Base-by-base conservation (phyloP, 106 monocot species). In the Vanilla planifolia region DNA sequence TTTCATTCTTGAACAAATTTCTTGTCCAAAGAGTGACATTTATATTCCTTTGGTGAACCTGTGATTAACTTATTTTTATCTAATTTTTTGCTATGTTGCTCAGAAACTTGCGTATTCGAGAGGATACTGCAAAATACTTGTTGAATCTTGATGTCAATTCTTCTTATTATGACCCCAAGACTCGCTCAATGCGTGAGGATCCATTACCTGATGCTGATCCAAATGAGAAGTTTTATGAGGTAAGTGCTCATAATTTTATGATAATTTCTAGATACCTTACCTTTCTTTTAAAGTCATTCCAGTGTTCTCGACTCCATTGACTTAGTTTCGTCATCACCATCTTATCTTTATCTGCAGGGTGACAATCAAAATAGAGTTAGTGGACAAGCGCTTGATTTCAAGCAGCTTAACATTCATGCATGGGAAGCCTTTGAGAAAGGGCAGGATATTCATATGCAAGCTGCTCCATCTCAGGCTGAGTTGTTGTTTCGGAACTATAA, bases 381-480 rank as follows among this genome's bases (percentile, higher is more conserved):
- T 60, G 96, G 96, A 7, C 96, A 98, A 91, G 96, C 96, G 24
- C 43, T 73, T 9, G 91, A 98, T 35, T 98, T 98, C 65, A 98
- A 91, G 64, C 81, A 98, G 55, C 81, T 98, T 36, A 98, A 90
- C 42, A 60, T 98, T 10, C 96, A 98, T 73, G 80, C 91, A 14
- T 90, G 83, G 83, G 90, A 90, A 79, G 95, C 95, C 57, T 96
- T 90, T 70, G 95, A 96, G 24, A 96, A 96, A 64, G 95, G 96
- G 1, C 96, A 98, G 65, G 96, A 98, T 62, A 84, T 98, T 48
- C 96, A 98, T 67, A 91, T 98, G 96, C 96, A 98, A 74, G 96
- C 96, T 70, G 96, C 96, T 48, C 96, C 96, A 27, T 98, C 96
- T 66, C 96, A 98, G 70, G 96, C 96, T 55, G 96, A 98, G 60